A percentile compares a stretch with the other conserved stretches of the same genome.
These are phyloP conservation scores for Fusarium mangiferae DNA, from an alignment of 2,329 filamentous ascomycete species.

Conservation along the genomic window DNA sequence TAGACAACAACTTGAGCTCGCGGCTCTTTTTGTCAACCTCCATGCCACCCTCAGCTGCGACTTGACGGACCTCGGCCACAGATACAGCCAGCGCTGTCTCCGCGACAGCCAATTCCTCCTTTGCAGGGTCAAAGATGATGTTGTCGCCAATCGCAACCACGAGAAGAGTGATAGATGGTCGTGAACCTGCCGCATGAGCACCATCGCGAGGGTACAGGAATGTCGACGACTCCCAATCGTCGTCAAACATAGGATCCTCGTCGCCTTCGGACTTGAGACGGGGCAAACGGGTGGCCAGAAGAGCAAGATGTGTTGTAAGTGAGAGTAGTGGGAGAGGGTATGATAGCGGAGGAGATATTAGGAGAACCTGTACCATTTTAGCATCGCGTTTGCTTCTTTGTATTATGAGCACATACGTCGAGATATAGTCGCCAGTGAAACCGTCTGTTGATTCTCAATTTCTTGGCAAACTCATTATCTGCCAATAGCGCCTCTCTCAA, in stretches of 20 bases:
- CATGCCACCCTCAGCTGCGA: slow-evolving; percentile 46
- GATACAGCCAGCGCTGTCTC: slow-evolving; percentile 90
- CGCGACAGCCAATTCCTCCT: slow-evolving; percentile 92
- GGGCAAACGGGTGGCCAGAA: slow-evolving; percentile 87
- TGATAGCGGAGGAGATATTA: slow-evolving; percentile 91
- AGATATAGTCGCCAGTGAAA: slow-evolving; percentile 98
- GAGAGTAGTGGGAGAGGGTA: slow-evolving; percentile 94
- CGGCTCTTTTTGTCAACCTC: slow-evolving; percentile 55
- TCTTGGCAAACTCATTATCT: slow-evolving; percentile 74
- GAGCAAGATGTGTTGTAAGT: slow-evolving; percentile 90
- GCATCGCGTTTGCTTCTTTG: neutral
- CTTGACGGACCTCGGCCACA: slow-evolving; percentile 63
- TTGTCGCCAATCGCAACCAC: slow-evolving; percentile 88
- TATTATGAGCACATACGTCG: slow-evolving; percentile 71
- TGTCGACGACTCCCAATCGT: slow-evolving; percentile 91
- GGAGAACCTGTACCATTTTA: slow-evolving; percentile 73
- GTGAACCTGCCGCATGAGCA: slow-evolving; percentile 49
- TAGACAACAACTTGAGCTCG: slow-evolving; percentile 70
- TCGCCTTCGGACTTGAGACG: slow-evolving; percentile 87
- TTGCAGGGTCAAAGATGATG: slow-evolving; percentile 91
- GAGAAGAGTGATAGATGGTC: slow-evolving; percentile 89
- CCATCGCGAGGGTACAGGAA: slow-evolving; percentile 75
- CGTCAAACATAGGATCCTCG: slow-evolving; percentile 97
- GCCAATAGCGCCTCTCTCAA: slow-evolving; percentile 85
- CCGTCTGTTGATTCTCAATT: slow-evolving; percentile 85